Evolutionary conservation across 2,329 filamentous ascomycete species (phyloP).

Genomic region (Fusarium lyarnte): DNA sequence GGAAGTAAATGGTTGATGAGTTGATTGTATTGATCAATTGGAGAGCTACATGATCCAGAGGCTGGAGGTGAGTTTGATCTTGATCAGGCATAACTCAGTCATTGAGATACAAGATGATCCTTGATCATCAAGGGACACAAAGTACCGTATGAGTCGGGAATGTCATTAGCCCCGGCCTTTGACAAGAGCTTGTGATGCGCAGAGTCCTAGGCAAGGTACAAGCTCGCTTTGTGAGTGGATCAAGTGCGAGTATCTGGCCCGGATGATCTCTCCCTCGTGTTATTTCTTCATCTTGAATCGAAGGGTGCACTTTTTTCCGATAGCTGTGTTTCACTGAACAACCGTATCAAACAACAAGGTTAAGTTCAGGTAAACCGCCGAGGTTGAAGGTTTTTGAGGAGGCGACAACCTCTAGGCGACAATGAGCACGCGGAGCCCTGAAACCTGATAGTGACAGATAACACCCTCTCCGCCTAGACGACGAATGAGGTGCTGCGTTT

Average conservation of each 20-base stretch:
- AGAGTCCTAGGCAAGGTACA: constrained; percentile 21
- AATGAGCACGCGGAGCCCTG: constrained; percentile 16
- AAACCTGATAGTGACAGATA: not conserved
- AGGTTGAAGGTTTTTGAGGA: not conserved
- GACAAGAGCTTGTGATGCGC: constrained; percentile 8
- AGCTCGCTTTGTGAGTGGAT: constrained; percentile 14
- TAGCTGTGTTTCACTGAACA: not conserved
- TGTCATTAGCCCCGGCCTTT: not conserved
- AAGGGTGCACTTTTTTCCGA: not conserved
- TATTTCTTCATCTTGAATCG: constrained; percentile 9
- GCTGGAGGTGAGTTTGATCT: not conserved
- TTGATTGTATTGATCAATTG: not conserved
- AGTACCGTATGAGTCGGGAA: not conserved
- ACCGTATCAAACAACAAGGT: not conserved
- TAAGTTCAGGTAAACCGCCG: not conserved
- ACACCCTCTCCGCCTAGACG: constrained; percentile 1
- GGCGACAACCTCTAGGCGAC: constrained; percentile 3
- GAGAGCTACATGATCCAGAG: not conserved
- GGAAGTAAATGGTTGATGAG: not conserved
- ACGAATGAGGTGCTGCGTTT: not conserved
- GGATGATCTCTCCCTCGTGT: constrained; percentile 4
- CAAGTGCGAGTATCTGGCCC: constrained; percentile 4
- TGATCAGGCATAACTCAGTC: not conserved
- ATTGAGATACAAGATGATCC: not conserved
- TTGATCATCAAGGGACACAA: constrained; percentile 2